These are phyloP conservation scores for Blastobotrys aristatus DNA, from an alignment of 1,139 yeast genomes.

Conservation along the genomic window DNA sequence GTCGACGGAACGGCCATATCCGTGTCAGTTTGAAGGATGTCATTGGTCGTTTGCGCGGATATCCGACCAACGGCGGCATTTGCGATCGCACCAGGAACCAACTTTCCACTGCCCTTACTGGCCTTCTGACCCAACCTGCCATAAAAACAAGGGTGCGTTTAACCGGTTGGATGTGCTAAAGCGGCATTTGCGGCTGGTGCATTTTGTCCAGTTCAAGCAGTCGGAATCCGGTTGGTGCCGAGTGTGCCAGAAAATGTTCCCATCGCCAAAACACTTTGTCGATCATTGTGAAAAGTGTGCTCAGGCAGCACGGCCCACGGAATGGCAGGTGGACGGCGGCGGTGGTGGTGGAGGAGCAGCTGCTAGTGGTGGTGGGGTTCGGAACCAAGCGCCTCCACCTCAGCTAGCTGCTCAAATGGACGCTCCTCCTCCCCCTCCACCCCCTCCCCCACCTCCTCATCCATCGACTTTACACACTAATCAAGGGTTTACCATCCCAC, in stretches of 20 bases:
- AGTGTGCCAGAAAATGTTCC: slow-evolving; percentile 55
- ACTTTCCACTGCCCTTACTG: slow-evolving; percentile 68
- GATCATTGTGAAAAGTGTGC: slow-evolving; percentile 69
- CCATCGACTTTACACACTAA: background rate
- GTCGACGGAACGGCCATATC: slow-evolving; percentile 40
- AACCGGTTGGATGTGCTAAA: slow-evolving; percentile 65
- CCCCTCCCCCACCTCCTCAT: background rate
- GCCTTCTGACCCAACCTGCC: slow-evolving; percentile 62
- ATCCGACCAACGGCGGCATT: slow-evolving; percentile 62
- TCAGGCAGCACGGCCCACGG: slow-evolving; percentile 31
- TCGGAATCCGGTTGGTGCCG: slow-evolving; percentile 64
- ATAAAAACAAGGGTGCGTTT: slow-evolving; percentile 67
- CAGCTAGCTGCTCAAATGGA: background rate
- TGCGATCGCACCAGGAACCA: slow-evolving; percentile 59
- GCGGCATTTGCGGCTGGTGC: slow-evolving; percentile 62
- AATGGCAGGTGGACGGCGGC: slow-evolving; percentile 33
- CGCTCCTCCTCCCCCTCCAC: slow-evolving; percentile 2
- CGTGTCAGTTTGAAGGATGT: slow-evolving; percentile 53
- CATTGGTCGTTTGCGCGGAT: slow-evolving; percentile 64
- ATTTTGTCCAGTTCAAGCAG: slow-evolving; percentile 45
- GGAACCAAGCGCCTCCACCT: background rate
- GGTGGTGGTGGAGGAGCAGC: slow-evolving; percentile 1
- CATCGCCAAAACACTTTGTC: slow-evolving; percentile 52
- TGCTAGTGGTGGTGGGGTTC: background rate
- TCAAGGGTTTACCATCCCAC: background rate